Base-by-base conservation (phyloP, 768 basidiomycete genomes). In the Rhizopogon rudus region DNA sequence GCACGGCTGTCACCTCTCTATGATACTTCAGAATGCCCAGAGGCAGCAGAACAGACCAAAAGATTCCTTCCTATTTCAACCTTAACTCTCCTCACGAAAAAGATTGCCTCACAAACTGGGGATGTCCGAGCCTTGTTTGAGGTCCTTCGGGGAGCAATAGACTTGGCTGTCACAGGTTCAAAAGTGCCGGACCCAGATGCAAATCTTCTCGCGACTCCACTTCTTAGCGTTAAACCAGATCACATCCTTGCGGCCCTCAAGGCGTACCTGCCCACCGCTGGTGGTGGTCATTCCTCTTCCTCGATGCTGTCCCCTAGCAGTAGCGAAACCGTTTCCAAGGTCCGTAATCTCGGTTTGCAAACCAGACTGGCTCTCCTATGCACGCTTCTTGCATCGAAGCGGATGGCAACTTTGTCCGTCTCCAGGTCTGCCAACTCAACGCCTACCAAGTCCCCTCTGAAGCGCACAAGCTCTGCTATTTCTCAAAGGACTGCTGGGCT, bases 81-180 rank as follows among this genome's bases (percentile, higher is more conserved):
- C 3, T 68, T 93, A 37, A 83, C 79, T 39, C 75, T 93, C 13
- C 77, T 91, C 29, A 81, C 87, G 8, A 91, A 89, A 73, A 92
- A 91, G 64, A 74, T 93, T 17, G 91, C 92, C 4, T 79, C 87
- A 2, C 76, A 85, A 55, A 91, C 92, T 0, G 92, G 92, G 14
- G 92, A 95, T 62, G 88, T 93, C 8, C 77, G 92, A 40, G 82
- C 80, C 25, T 73, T 92, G 2, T 87, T 95, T 53, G 89, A 91
- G 65, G 87, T 93, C 12, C 76, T 91, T 9, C 81, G 91, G 31
- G 81, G 85, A 10, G 88, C 91, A 7, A 88, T 95, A 60, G 88
- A 91, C 60, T 70, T 85, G 13, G 83, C 85, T 0, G 72, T 79
- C n/a, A 71, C 70, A 25, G 64, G 66, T 44, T 58, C 64, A 13